These are phyloP conservation scores for Paraphoma chrysanthemicola DNA, from an alignment of 2,329 filamentous ascomycete species.

Conservation along the genomic window DNA sequence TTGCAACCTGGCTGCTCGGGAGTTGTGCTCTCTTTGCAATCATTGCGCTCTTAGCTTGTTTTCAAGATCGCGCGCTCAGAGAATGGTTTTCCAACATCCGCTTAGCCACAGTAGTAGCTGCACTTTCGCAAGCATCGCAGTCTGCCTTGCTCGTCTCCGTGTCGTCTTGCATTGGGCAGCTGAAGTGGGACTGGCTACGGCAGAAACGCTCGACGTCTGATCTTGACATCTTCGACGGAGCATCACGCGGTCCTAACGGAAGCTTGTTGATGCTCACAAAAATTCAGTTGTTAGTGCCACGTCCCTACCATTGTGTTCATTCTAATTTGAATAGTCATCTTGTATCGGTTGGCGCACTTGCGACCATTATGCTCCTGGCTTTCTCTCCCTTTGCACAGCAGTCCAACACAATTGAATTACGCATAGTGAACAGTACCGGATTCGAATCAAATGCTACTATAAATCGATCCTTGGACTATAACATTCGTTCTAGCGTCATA, in stretches of 20 bases:
- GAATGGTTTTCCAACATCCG: background rate
- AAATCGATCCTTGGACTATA: too few species aligned
- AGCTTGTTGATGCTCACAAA: conserved; percentile 7
- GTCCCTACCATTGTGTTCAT: background rate
- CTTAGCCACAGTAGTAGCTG: conserved; percentile 5
- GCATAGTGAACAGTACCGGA: background rate
- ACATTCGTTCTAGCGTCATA: too few species aligned
- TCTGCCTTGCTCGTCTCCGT: conserved; percentile 7
- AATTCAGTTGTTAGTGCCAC: background rate
- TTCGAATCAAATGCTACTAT: too few species aligned
- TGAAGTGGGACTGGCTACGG: conserved; percentile 10
- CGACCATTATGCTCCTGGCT: background rate
- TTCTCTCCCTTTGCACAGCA: background rate
- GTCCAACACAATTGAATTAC: background rate
- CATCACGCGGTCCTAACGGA: conserved; percentile 14
- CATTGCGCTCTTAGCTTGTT: background rate
- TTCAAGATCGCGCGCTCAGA: background rate
- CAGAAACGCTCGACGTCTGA: background rate
- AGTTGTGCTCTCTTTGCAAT: background rate
- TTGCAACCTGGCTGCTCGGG: background rate
- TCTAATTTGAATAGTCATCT: background rate
- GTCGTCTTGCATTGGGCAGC: conserved; percentile 11
- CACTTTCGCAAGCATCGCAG: conserved; percentile 8
- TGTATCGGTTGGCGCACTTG: background rate
- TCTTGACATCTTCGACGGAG: conserved; percentile 13